Percentiles rank a stretch among this genome's conserved stretches.
Evolutionary conservation across 352 stramenopile species (phyloP).

Genomic region (Phytophthora agathidicida): DNA sequence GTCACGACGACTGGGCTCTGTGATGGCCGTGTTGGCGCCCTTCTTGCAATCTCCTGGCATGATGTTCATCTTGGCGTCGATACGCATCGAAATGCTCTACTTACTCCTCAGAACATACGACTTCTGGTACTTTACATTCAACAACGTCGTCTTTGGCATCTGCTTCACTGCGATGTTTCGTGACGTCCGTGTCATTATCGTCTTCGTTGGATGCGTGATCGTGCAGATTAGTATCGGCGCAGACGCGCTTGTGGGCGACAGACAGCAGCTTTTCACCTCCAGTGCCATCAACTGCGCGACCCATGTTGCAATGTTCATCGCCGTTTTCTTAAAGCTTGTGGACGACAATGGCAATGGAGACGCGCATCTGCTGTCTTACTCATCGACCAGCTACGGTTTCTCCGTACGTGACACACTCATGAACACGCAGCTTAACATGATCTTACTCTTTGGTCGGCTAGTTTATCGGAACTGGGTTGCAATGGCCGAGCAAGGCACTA

Average conservation of each 20-base stretch:
- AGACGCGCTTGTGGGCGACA: conserved; percentile 30
- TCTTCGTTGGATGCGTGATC: conserved; percentile 27
- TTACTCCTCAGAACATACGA: conserved; percentile 39
- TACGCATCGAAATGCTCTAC: conserved; percentile 32
- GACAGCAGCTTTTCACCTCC: conserved; percentile 21
- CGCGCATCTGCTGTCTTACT: conserved; percentile 15
- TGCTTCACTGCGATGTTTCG: conserved; percentile 25
- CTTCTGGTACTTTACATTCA: conserved; percentile 40
- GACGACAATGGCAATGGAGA: conserved; percentile 16
- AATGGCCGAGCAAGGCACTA: conserved; percentile 9
- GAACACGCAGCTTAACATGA: conserved; percentile 35
- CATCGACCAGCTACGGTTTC: conserved; percentile 14
- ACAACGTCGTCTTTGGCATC: conserved; percentile 32
- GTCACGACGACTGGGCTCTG: background rate
- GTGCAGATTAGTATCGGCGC: conserved; percentile 35
- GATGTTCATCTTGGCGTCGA: conserved; percentile 23
- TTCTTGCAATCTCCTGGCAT: conserved; percentile 31
- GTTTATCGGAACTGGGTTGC: conserved; percentile 35
- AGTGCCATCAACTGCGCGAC: conserved; percentile 23
- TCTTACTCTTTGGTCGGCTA: conserved; percentile 33
- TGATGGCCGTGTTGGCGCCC: conserved; percentile 25
- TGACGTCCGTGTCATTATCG: conserved; percentile 24
- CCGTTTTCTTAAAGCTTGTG: conserved; percentile 28
- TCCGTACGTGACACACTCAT: conserved; percentile 35
- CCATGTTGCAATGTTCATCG: conserved; percentile 19